phyloP scores from a whole-genome alignment of 345 rosid genomes.

The Hibiscus syriacus region DNA sequence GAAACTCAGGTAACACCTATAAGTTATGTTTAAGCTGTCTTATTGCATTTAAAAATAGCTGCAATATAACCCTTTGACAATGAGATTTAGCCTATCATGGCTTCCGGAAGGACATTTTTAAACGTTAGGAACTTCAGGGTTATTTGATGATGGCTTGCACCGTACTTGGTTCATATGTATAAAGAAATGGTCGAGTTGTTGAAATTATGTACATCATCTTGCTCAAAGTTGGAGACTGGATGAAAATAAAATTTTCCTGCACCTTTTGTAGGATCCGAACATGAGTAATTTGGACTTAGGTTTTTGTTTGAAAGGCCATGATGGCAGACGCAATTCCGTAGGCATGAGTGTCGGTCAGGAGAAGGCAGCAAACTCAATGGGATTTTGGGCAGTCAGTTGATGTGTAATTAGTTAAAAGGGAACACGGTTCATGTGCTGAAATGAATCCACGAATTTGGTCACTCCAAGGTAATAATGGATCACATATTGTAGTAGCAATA shows the following conservation, averaged over 20 bases:
- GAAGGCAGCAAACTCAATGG: slow-evolving; percentile 16
- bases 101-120: neutral
- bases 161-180: neutral
- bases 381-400: slow-evolving; percentile 16
- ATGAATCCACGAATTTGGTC: neutral
- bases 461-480: neutral
- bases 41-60: neutral
- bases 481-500: neutral
- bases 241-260: neutral
- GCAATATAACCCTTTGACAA: too few relatives aligned
- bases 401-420: neutral
- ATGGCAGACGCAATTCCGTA: slow-evolving; percentile 14
- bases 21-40: neutral
- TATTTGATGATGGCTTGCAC: neutral
- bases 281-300: slow-evolving; percentile 43
- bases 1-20: slow-evolving; percentile 30
- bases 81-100: too few relatives aligned
- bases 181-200: neutral
- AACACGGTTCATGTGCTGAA: neutral
- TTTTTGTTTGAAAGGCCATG: slow-evolving; percentile 44
- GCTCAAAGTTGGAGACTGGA: neutral
- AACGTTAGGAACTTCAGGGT: neutral
- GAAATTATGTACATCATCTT: neutral
- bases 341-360: slow-evolving; percentile 16
- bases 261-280: slow-evolving; percentile 39